A percentile compares a stretch with the other conserved stretches of the same genome.
phyloP scores from a whole-genome alignment of 345 rosid genomes.

The Jatropha curcas region DNA sequence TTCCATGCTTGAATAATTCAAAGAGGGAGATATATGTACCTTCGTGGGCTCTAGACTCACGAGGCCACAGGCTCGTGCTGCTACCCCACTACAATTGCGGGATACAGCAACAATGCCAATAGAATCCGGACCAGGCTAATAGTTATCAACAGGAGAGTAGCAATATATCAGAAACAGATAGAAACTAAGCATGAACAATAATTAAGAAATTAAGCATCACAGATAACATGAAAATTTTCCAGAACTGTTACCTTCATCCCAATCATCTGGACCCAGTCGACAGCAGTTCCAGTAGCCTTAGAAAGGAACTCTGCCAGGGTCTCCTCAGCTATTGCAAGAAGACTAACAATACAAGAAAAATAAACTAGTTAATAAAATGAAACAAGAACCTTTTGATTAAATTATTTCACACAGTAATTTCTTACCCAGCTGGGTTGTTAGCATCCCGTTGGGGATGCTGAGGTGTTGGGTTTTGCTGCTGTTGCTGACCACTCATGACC shows the following conservation, averaged over 20 bases:
- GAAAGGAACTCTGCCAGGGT: constrained; percentile 88
- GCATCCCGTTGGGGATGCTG: constrained; percentile 95
- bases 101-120: constrained; percentile 98
- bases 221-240: not conserved
- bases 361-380: not conserved
- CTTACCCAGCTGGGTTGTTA: constrained; percentile 97
- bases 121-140: constrained; percentile 99
- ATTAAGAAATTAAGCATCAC: not conserved
- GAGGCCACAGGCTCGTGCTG: constrained; percentile 99
- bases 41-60: constrained; percentile 98
- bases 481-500: constrained; percentile 98
- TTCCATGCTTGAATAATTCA: not conserved
- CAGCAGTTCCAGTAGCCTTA: constrained; percentile 99
- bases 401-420: not conserved
- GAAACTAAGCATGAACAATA: not conserved
- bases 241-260: constrained; percentile 87
- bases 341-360: constrained; percentile 40
- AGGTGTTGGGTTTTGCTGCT: constrained; percentile 93
- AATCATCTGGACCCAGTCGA: constrained; percentile 99
- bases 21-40: constrained; percentile 37
- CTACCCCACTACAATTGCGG: constrained; percentile 94
- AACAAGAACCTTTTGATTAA: not conserved
- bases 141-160: constrained; percentile 12
- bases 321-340: constrained; percentile 93
- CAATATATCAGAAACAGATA: not conserved